phyloP scores from a whole-genome alignment of 108 stramenopile genomes.

The Cyclotella kingstonii region DNA sequence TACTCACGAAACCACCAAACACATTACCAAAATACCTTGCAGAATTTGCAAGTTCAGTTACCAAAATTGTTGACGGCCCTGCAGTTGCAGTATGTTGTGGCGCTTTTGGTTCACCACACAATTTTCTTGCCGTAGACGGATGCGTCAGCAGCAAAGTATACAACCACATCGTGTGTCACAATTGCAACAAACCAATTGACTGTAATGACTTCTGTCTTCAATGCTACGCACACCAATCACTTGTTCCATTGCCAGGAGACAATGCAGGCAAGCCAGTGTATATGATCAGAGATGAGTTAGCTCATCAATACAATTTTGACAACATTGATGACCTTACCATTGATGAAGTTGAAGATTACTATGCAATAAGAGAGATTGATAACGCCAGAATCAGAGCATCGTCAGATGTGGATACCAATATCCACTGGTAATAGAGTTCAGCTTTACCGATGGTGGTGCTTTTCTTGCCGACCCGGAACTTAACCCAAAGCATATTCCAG shows the following conservation, averaged over 20 bases:
- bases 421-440: not conserved
- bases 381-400: not conserved
- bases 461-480: constrained; percentile 11
- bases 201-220: not conserved
- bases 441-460: constrained; percentile 13
- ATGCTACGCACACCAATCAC: constrained; percentile 4
- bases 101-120: not conserved
- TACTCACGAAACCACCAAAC: not conserved
- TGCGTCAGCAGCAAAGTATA: not conserved
- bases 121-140: constrained; percentile 1
- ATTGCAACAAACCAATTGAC: not conserved
- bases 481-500: constrained; percentile 1
- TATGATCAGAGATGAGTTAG: constrained; percentile 3
- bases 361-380: not conserved
- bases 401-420: not conserved
- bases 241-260: not conserved
- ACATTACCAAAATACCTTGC: not conserved
- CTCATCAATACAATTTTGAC: constrained; percentile 6
- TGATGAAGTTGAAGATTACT: constrained; percentile 1
- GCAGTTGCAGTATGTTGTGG: not conserved
- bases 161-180: not conserved
- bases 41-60: constrained; percentile 3
- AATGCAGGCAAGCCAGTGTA: not conserved
- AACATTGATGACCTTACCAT: constrained; percentile 2
- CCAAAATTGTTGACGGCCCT: constrained; percentile 12